Conservation (phyloP, 306 rosid genomes). For the Malus orientalis region DNA sequence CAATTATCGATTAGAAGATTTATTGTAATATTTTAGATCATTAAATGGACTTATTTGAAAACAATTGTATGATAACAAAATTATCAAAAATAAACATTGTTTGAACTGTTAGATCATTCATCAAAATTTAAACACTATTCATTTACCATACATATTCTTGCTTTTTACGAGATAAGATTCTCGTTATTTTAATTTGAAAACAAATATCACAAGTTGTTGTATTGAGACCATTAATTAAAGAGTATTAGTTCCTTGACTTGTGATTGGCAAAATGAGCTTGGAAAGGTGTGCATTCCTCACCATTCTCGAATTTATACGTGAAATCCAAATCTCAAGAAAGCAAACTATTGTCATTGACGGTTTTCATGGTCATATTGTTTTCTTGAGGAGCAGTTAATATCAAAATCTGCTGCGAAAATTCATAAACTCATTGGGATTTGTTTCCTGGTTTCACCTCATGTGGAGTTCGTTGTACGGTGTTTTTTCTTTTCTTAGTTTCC, state of each 20-base stretch:
- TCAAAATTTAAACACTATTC: no score
- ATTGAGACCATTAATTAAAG: not conserved
- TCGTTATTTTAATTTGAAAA: no score
- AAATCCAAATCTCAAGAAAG: constrained; percentile 23
- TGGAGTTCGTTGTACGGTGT: not conserved
- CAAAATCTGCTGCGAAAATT: not conserved
- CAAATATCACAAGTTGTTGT: not conserved
- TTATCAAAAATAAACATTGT: no score
- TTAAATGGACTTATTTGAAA: no score
- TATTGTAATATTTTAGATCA: no score
- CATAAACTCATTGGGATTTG: not conserved
- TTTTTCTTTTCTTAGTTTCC: not conserved
- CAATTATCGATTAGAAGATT: no score
- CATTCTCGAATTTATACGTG: constrained; percentile 6
- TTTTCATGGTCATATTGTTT: not conserved
- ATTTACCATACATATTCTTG: no score
- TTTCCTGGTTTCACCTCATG: not conserved
- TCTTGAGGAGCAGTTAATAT: not conserved
- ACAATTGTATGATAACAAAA: no score
- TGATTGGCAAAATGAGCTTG: not conserved
- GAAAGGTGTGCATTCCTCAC: not conserved
- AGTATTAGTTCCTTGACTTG: not conserved
- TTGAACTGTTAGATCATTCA: no score
- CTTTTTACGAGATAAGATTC: not conserved
- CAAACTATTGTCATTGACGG: not conserved